Evolutionary conservation across 2,329 filamentous ascomycete genomes (phyloP).

Genomic region (Cercospora citrullina): DNA sequence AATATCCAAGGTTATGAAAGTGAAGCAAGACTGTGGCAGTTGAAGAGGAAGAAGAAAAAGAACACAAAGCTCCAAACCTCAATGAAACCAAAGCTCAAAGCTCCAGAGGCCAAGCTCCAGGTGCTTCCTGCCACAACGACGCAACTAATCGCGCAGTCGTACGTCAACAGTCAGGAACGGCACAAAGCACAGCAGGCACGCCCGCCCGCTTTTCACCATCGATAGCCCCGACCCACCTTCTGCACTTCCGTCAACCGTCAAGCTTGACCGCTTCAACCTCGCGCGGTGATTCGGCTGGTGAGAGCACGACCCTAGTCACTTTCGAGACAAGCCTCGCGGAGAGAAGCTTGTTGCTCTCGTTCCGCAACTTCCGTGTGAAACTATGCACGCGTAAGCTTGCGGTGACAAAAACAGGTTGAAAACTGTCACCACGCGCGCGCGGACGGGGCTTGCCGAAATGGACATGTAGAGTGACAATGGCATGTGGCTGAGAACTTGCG

Average conservation of each 20-base stretch:
- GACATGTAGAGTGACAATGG: background rate
- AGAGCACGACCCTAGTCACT: background rate
- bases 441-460: background rate
- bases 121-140: background rate
- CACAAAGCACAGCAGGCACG: background rate
- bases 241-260: background rate
- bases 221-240: background rate
- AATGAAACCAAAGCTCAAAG: background rate
- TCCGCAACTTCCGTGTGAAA: background rate
- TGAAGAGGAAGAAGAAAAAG: background rate
- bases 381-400: background rate
- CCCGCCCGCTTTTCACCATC: background rate
- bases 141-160: background rate
- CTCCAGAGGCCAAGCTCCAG: background rate
- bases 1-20: background rate
- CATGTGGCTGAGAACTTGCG: background rate
- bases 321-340: slow-evolving; percentile 14
- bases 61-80: background rate
- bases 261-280: slow-evolving; percentile 2
- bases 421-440: background rate
- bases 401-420: background rate
- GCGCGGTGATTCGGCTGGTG: background rate
- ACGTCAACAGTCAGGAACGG: slow-evolving; percentile 6
- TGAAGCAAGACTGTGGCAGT: background rate
- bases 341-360: slow-evolving; percentile 13